Conservation (phyloP, 352 stramenopile species). For the Phytophthora agathidicida region DNA sequence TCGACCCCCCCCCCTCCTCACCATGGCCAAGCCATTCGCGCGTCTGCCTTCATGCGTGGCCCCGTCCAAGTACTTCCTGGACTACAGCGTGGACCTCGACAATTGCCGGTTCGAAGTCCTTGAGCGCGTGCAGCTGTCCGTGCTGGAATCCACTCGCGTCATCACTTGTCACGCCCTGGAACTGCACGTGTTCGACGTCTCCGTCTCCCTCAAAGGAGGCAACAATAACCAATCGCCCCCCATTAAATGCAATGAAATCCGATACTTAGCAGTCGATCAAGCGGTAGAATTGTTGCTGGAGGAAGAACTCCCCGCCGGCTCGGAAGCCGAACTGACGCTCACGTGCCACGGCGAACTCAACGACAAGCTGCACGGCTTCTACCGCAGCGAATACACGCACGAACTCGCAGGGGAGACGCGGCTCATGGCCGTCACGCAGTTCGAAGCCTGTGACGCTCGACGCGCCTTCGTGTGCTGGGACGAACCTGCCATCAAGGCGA, state of each 20-base stretch:
- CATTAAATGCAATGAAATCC: constrained; percentile 60
- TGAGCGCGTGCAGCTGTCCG: constrained; percentile 65
- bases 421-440: constrained; percentile 94
- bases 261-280: constrained; percentile 61
- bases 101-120: constrained; percentile 73
- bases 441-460: constrained; percentile 88
- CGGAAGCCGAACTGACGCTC: constrained; percentile 44
- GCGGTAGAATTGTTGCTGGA: constrained; percentile 59
- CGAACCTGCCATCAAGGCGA: constrained; percentile 96
- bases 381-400: constrained; percentile 93
- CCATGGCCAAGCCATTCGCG: constrained; percentile 57
- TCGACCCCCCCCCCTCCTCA: neutral
- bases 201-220: constrained; percentile 49
- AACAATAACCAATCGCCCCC: constrained; percentile 20
- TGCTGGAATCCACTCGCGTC: constrained; percentile 61
- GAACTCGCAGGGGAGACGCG: constrained; percentile 90
- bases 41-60: constrained; percentile 63
- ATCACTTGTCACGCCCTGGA: constrained; percentile 96
- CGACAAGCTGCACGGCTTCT: constrained; percentile 97
- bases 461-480: constrained; percentile 98
- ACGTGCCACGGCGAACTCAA: constrained; percentile 77
- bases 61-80: constrained; percentile 75
- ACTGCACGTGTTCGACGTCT: constrained; percentile 85
- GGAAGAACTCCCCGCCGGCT: constrained; percentile 43
- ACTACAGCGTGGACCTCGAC: constrained; percentile 81